Percentiles rank a stretch among this genome's conserved stretches.
phyloP scores from a whole-genome alignment of 148 eudicot species.

The Rhododendron griersonianum region DNA sequence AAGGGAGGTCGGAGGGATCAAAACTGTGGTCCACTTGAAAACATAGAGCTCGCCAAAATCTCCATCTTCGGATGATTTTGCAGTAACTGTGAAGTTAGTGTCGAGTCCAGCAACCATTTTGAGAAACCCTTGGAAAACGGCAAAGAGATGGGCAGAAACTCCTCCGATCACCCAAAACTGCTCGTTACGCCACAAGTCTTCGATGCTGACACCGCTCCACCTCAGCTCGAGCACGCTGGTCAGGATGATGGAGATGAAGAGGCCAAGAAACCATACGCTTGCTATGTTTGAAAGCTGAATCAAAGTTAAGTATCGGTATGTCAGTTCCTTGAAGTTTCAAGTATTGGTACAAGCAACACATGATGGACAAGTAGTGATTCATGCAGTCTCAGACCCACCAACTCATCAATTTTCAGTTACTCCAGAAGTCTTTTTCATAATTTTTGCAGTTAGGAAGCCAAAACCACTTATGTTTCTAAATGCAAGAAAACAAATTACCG shows the following conservation, averaged over 20 bases:
- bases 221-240: constrained; percentile 83
- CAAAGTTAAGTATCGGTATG: not conserved
- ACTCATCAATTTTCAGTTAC: not conserved
- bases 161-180: constrained; percentile 99
- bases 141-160: constrained; percentile 92
- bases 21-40: constrained; percentile 93
- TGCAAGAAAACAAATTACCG: constrained; percentile 43
- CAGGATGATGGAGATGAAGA: constrained; percentile 78
- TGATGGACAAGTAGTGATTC: not conserved
- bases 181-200: constrained; percentile 92
- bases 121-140: constrained; percentile 93
- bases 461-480: not conserved
- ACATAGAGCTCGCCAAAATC: constrained; percentile 90
- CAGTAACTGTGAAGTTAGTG: constrained; percentile 92
- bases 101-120: constrained; percentile 85
- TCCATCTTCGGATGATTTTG: constrained; percentile 75
- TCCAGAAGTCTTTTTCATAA: not conserved
- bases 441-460: not conserved
- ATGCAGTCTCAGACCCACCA: not conserved
- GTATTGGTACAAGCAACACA: not conserved
- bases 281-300: constrained; percentile 87
- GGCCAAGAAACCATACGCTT: constrained; percentile 79
- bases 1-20: constrained; percentile 94
- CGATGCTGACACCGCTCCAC: constrained; percentile 95
- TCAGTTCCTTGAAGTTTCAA: not conserved